Evolutionary conservation across 2,329 filamentous ascomycete species (phyloP).

Genomic region (Fusarium proliferatum): DNA sequence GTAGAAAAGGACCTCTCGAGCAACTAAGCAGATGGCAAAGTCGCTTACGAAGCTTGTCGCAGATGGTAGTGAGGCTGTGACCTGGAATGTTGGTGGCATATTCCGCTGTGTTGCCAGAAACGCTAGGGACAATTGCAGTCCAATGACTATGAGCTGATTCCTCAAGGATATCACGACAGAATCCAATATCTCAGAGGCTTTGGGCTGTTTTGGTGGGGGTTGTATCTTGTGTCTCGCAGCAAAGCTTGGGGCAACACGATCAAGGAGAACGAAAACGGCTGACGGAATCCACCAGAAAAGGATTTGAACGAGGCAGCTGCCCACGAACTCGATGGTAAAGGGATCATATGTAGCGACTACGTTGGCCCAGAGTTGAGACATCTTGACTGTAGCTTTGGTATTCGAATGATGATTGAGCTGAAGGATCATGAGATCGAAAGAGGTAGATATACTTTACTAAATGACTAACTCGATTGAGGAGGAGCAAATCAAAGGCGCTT

Average conservation of each 20-base stretch:
- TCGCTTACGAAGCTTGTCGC: conserved; percentile 52
- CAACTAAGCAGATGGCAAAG: conserved; percentile 53
- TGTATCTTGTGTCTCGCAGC: conserved; percentile 65
- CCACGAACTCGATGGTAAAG: conserved; percentile 53
- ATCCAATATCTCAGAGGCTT: conserved; percentile 54
- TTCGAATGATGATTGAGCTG: background rate
- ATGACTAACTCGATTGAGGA: conserved; percentile 21
- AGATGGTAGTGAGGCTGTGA: conserved; percentile 53
- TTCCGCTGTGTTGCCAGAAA: conserved; percentile 14
- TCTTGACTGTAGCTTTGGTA: background rate
- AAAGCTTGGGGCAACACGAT: conserved; percentile 58
- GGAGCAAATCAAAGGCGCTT: background rate
- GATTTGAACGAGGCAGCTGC: conserved; percentile 54
- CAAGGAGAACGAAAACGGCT: conserved; percentile 56
- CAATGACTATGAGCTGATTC: conserved; percentile 59
- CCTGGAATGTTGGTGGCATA: conserved; percentile 50
- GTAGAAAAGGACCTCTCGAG: conserved; percentile 66
- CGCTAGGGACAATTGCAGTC: conserved; percentile 45
- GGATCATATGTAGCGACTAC: background rate
- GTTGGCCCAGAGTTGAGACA: conserved; percentile 12
- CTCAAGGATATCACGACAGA: conserved; percentile 58
- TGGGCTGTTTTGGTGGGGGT: conserved; percentile 61
- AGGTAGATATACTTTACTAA: background rate
- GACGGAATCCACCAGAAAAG: conserved; percentile 61
- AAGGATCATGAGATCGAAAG: background rate